Base-by-base conservation (phyloP, 2,329 filamentous ascomycete genomes). In the Septoria linicola region DNA sequence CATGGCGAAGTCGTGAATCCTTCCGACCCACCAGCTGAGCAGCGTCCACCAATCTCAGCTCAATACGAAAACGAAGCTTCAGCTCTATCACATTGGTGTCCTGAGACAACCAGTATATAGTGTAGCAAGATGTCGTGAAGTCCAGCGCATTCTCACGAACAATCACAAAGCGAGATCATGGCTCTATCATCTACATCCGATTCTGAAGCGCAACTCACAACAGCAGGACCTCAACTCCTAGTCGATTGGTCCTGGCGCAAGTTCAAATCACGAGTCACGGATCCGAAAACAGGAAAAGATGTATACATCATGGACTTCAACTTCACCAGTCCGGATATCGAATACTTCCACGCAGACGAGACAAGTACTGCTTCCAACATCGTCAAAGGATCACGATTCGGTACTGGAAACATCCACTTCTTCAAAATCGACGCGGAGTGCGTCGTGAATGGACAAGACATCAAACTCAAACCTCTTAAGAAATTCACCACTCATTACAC, bases 171-270 rank as follows among this genome's bases (percentile, higher is more conserved):
- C 25, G 17, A 19, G 8, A 17, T 44, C 16, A 44, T n/a, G 7
- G n/a, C 17, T 35, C n/a, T 19, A 20, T 32, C 41, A 20, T 17
- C 16, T 11, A n/a, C 30, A 21, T 32, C 23, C n/a, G 14, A 31
- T 13, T 13, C 31, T 34, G 5, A 5, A 4, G 31, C 16, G 17
- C 30, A 1, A 47, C 14, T 23, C 14, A 21, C 37, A 41, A 21
- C 17, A 20, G 13, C 19, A 16, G 32, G 39, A 34, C 41, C 43
- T 19, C 27, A 37, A 37, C 45, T 54, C 27, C 36, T 41, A 25
- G 41, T 49, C 39, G 51, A 54, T 23, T 54, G 39, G n/a, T 44
- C 40, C 25, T 54, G 46, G 51, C 25, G 27, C 20, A 54, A 54
- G 20, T 54, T 47, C 41, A 35, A 41, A n/a, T 35, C 27, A 23